phyloP scores from a whole-genome alignment of 2,329 filamentous ascomycete genomes.

The Fusarium sp. region DNA sequence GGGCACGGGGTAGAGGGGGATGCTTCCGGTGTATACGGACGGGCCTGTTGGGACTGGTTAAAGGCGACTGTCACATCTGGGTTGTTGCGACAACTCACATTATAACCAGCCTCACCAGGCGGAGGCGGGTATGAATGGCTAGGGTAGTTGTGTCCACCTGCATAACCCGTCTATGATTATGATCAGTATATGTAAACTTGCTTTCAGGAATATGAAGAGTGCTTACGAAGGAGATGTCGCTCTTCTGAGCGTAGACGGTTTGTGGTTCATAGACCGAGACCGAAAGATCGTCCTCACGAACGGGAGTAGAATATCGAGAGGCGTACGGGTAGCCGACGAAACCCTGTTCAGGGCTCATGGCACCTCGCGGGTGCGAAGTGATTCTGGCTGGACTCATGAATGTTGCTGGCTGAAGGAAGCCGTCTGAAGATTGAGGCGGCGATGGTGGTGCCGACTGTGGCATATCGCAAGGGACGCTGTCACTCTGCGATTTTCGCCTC shows the following conservation, averaged over 20 bases:
- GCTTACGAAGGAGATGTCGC: slow-evolving; percentile 35
- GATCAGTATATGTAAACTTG: background rate
- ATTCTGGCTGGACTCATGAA: slow-evolving; percentile 27
- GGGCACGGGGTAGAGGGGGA: slow-evolving; percentile 58
- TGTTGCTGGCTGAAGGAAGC: slow-evolving; percentile 22
- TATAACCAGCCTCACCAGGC: slow-evolving; percentile 37
- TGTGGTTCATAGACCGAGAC: slow-evolving; percentile 30
- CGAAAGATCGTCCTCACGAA: slow-evolving; percentile 32
- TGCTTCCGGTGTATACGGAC: slow-evolving; percentile 59
- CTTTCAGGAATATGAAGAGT: background rate
- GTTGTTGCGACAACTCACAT: slow-evolving; percentile 22
- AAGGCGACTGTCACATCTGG: background rate
- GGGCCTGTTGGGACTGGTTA: slow-evolving; percentile 24
- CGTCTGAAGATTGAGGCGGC: slow-evolving; percentile 55
- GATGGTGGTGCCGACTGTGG: slow-evolving; percentile 57
- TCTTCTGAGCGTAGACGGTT: slow-evolving; percentile 32
- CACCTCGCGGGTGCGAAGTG: slow-evolving; percentile 27
- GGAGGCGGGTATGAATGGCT: slow-evolving; percentile 35
- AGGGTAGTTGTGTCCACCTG: slow-evolving; percentile 11
- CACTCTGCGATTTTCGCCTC: slow-evolving; percentile 5
- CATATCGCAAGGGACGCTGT: slow-evolving; percentile 45
- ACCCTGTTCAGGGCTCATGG: slow-evolving; percentile 16
- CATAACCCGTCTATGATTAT: slow-evolving; percentile 25
- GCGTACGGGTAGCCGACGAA: slow-evolving; percentile 19
- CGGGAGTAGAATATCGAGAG: slow-evolving; percentile 35